phyloP scores from a whole-genome alignment of 306 rosid species.

The Vigna trinervia region DNA sequence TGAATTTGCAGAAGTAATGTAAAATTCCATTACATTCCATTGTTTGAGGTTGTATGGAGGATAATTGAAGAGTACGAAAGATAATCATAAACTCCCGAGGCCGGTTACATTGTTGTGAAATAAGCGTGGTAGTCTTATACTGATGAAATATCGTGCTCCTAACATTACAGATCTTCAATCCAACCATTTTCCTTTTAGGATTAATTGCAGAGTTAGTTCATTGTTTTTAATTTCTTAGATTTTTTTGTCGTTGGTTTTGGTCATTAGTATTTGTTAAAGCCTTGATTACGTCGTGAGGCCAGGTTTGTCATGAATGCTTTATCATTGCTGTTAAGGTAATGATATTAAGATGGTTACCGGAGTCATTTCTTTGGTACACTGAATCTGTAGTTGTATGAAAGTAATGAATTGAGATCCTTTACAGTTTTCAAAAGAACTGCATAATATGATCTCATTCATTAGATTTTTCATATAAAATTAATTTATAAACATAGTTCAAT shows the following conservation, averaged over 20 bases:
- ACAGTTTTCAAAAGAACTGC: background rate
- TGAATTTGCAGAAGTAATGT: conserved; percentile 51
- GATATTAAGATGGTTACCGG: background rate
- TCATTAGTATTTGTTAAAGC: conserved; percentile 3
- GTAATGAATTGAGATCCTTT: background rate
- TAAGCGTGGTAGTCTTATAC: conserved; percentile 11
- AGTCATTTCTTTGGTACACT: background rate
- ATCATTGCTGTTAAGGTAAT: background rate
- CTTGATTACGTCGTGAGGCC: background rate
- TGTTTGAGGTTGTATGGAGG: conserved; percentile 46
- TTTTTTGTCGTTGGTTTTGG: background rate
- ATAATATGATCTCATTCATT: background rate
- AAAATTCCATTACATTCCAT: conserved; percentile 44
- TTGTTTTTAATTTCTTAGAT: background rate
- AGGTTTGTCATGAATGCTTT: background rate
- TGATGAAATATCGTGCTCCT: conserved; percentile 38
- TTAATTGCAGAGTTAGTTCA: background rate
- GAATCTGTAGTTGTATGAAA: background rate
- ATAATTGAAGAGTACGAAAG: conserved; percentile 49
- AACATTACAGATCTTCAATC: background rate
- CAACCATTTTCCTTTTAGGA: background rate
- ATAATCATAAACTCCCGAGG: conserved; percentile 40
- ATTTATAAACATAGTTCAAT: background rate
- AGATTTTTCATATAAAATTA: no score
- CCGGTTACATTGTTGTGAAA: conserved; percentile 17